Evolutionary conservation across 345 rosid genomes (phyloP).

Genomic region (Sisymbrium irio): DNA sequence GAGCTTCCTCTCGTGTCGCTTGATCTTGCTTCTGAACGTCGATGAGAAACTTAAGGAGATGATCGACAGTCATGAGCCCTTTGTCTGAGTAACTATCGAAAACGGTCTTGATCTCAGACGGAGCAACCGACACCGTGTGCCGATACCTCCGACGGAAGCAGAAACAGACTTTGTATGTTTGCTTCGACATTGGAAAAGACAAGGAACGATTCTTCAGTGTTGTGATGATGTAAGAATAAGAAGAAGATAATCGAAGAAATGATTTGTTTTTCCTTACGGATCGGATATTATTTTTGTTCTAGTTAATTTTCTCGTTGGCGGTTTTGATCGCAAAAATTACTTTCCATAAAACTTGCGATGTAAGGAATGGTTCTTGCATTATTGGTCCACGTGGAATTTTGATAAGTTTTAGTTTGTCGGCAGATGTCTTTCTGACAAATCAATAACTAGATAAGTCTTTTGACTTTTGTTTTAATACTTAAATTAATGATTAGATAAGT

Average conservation of each 20-base stretch:
- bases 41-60: constrained; percentile 52
- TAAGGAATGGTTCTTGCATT: constrained; percentile 12
- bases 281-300: background rate
- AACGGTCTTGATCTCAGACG: constrained; percentile 51
- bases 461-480: background rate
- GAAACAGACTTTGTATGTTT: constrained; percentile 62
- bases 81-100: constrained; percentile 58
- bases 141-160: constrained; percentile 57
- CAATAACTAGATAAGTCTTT: background rate
- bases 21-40: constrained; percentile 58
- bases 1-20: constrained; percentile 59
- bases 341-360: constrained; percentile 21
- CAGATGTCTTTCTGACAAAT: background rate
- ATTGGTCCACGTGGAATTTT: constrained; percentile 5
- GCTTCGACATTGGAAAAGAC: constrained; percentile 59
- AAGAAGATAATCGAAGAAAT: background rate
- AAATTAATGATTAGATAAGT: background rate
- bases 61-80: constrained; percentile 54
- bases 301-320: background rate
- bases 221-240: background rate
- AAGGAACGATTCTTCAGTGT: background rate
- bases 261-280: background rate
- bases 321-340: constrained; percentile 12
- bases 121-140: constrained; percentile 55
- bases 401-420: background rate